A percentile compares a stretch with the other conserved stretches of the same genome.
These are phyloP conservation scores for Penicillium daleae DNA, from an alignment of 495 filamentous ascomycete genomes.

Conservation along the genomic window DNA sequence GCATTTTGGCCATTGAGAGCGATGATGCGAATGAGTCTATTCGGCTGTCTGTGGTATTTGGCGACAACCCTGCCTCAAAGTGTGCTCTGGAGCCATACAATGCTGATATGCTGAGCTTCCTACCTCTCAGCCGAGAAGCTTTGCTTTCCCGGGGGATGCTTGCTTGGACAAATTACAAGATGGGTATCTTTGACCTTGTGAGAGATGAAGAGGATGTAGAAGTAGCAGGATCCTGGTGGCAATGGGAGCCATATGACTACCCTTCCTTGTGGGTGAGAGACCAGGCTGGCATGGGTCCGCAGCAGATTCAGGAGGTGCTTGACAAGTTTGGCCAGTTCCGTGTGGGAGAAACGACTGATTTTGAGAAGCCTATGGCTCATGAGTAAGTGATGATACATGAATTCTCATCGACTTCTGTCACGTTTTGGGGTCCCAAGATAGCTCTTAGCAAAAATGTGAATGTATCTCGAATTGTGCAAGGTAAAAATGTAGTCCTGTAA, in stretches of 20 bases:
- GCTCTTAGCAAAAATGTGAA: no score
- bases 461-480: no score
- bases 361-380: neutral
- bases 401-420: no score
- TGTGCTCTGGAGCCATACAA: neutral
- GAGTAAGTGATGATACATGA: no score
- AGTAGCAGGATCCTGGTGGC: constrained; percentile 18
- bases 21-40: neutral
- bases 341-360: neutral
- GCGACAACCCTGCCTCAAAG: constrained; percentile 1
- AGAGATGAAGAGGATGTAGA: constrained; percentile 10
- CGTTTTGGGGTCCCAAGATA: no score
- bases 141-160: constrained; percentile 9
- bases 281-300: constrained; percentile 1
- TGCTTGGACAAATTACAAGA: constrained; percentile 14
- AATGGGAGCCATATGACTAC: constrained; percentile 13
- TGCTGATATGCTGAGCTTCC: constrained; percentile 2
- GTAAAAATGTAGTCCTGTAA: no score
- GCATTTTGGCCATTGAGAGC: neutral
- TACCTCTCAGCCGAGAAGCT: neutral
- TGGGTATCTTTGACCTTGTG: constrained; percentile 20
- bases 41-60: neutral
- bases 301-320: neutral
- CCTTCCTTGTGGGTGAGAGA: neutral
- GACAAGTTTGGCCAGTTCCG: neutral